phyloP scores from a whole-genome alignment of 179 eudicot genomes.

The Vitellaria paradoxa region DNA sequence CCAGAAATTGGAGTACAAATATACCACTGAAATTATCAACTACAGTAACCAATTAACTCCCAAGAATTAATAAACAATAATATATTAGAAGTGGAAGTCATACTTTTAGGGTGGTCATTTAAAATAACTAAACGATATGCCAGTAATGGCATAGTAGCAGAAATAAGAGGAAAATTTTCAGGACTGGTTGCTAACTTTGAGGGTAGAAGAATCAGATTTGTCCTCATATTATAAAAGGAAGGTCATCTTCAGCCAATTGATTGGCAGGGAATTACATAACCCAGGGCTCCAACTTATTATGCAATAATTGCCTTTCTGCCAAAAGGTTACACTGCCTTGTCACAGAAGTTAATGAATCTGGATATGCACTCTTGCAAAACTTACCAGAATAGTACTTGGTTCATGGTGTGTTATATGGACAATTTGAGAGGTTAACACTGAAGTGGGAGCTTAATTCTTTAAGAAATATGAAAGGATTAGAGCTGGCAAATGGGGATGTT shows the following conservation, averaged over 20 bases:
- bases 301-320: not conserved
- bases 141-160: not conserved
- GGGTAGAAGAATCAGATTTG: not conserved
- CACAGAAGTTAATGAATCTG: no score
- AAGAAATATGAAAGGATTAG: no score
- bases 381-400: no score
- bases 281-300: not conserved
- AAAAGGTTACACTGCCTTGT: not conserved
- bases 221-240: not conserved
- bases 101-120: no score
- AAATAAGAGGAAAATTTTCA: not conserved
- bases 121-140: not conserved
- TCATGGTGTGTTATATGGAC: no score
- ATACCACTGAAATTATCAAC: not conserved
- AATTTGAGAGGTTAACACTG: no score
- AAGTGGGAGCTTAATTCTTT: no score
- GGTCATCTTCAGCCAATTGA: not conserved
- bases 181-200: not conserved
- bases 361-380: no score
- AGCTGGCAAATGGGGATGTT: no score
- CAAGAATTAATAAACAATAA: not conserved
- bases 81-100: not conserved
- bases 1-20: not conserved
- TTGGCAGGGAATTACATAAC: not conserved
- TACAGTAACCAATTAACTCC: not conserved